Conservation (phyloP, 2,329 filamentous ascomycete genomes). For the Niveomyces coronatus region DNA sequence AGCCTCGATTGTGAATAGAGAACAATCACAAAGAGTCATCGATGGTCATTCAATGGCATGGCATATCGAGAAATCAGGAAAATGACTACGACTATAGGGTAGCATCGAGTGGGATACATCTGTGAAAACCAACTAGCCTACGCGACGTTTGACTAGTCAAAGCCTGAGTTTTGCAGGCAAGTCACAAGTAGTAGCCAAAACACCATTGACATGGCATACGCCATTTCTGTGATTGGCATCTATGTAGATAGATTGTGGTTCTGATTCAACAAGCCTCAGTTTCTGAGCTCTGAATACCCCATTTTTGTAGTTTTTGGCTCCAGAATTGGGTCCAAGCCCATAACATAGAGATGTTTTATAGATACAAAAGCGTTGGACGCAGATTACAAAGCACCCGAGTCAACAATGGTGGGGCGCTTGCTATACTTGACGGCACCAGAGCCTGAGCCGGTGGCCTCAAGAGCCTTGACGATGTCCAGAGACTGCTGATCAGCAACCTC, state of each 20-base stretch:
- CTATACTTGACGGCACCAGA: conserved; percentile 45
- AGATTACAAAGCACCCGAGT: conserved; percentile 39
- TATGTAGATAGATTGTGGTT: conserved; percentile 4
- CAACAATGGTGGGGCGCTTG: conserved; percentile 49
- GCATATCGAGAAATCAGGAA: too few species aligned
- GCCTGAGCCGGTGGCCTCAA: conserved; percentile 50
- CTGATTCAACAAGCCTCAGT: conserved; percentile 1
- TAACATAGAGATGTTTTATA: conserved; percentile 8
- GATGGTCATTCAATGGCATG: too few species aligned
- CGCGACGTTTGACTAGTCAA: too few species aligned
- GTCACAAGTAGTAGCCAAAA: too few species aligned
- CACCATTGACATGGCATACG: too few species aligned
- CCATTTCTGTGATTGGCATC: conserved; percentile 1
- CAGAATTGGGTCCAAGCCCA: conserved; percentile 1
- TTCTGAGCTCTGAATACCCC: conserved; percentile 1
- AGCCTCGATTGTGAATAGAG: too few species aligned
- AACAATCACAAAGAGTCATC: too few species aligned
- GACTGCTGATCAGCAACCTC: conserved; percentile 48
- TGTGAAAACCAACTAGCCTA: too few species aligned
- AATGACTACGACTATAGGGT: too few species aligned
- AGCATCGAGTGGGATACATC: too few species aligned
- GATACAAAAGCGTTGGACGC: conserved; percentile 13
- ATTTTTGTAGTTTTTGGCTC: background rate
- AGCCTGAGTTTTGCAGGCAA: too few species aligned
- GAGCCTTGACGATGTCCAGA: conserved; percentile 45